Percentiles rank a stretch among this genome's conserved stretches.
phyloP scores from a whole-genome alignment of 352 stramenopile species.

The Phytopythium aichiense region DNA sequence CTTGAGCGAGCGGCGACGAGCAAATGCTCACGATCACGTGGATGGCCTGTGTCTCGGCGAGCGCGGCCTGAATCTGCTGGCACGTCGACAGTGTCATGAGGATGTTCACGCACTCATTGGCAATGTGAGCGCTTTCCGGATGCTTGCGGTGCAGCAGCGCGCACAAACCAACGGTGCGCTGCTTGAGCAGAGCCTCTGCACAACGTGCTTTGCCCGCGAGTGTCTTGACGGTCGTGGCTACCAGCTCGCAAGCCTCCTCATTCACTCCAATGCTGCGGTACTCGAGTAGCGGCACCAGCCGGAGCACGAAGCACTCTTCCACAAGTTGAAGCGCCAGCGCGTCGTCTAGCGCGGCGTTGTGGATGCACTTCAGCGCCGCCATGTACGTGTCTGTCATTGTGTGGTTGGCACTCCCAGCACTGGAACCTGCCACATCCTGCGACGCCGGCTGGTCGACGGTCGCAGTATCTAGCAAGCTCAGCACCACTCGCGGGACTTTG shows the following conservation, averaged over 20 bases:
- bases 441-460: constrained; percentile 1
- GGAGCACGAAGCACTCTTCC: constrained; percentile 42
- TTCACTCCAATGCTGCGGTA: constrained; percentile 31
- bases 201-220: constrained; percentile 48
- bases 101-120: constrained; percentile 37
- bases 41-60: constrained; percentile 59
- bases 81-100: constrained; percentile 65
- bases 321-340: constrained; percentile 48
- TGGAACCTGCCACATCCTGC: neutral
- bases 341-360: constrained; percentile 66
- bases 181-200: constrained; percentile 37
- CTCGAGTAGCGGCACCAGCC: constrained; percentile 43
- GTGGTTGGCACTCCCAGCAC: neutral
- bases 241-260: constrained; percentile 39
- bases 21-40: constrained; percentile 62
- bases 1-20: constrained; percentile 11
- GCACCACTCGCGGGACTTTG: constrained; percentile 41
- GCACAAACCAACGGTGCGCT: constrained; percentile 54
- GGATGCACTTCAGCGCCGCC: constrained; percentile 62
- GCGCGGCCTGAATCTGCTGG: constrained; percentile 50
- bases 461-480: constrained; percentile 43
- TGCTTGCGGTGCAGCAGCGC: constrained; percentile 46
- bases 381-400: constrained; percentile 44
- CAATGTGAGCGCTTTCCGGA: constrained; percentile 24
- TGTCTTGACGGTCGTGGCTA: constrained; percentile 32